These are phyloP conservation scores for Ophiocytium majus DNA, from an alignment of 352 stramenopile genomes.

Conservation along the genomic window DNA sequence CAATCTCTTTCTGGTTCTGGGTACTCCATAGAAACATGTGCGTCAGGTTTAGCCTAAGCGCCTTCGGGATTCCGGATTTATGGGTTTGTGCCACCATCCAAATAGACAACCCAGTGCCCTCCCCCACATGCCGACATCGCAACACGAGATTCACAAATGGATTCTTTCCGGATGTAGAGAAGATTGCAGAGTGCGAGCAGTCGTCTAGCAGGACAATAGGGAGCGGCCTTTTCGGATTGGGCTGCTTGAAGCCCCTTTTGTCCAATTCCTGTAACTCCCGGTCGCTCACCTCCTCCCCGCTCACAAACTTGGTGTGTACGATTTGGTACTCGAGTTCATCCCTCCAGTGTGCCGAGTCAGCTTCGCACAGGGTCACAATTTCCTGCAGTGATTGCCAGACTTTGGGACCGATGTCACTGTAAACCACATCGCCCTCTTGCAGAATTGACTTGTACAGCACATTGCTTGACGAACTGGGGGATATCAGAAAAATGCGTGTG, in stretches of 20 bases:
- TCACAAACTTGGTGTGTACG: neutral
- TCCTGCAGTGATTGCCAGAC: neutral
- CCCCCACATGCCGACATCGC: neutral
- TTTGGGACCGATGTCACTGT: neutral
- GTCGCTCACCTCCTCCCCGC: neutral
- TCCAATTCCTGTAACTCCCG: neutral
- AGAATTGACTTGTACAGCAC: neutral
- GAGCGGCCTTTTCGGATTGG: neutral
- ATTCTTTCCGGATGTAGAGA: neutral
- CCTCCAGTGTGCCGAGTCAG: neutral
- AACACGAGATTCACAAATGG: neutral
- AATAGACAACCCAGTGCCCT: neutral
- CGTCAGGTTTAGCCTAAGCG: neutral
- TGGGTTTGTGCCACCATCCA: neutral
- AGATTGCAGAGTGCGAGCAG: conserved; percentile 9
- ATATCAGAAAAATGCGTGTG: neutral
- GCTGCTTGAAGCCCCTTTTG: neutral
- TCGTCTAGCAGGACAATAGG: neutral
- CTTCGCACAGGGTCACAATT: neutral
- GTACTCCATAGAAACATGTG: neutral
- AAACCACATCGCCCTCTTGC: neutral
- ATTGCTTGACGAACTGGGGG: neutral
- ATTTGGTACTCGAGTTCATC: neutral
- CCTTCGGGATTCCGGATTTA: neutral
- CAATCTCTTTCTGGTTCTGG: neutral